Base-by-base conservation (phyloP, 768 basidiomycete genomes). In the Kwoniella pini region DNA sequence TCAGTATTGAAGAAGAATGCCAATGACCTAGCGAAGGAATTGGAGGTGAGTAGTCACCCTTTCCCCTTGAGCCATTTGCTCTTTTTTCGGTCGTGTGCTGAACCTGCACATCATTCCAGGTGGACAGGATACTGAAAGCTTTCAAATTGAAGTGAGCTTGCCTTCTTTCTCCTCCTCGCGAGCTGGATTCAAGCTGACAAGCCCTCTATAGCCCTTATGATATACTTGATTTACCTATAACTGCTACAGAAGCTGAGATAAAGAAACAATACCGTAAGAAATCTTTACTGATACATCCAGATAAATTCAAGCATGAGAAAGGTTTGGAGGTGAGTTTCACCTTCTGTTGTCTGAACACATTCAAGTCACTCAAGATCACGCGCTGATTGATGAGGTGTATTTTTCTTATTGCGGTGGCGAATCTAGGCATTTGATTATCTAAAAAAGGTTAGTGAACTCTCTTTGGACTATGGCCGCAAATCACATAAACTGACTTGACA, bases 91-190 rank as follows among this genome's bases (percentile, higher is more conserved):
- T 44, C 54, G 36, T 13, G 48, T 38, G 43, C 50, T 57, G 22
- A 57, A 12, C 12, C 19, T 24, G 0, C 9, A 49, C 33, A 12
- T 11, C 24, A 12, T 24, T 52, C 6, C 57, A 79, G 79, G 80
- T 81, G 26, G 91, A 95, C 58, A 86, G 96, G 24, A 91, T 99
- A 65, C 81, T 98, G 49, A 88, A 87, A 69, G 88, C 94, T 0
- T 98, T 99, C 85, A 98, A 92, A 79, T 84, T 98, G 70, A 99
- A 98, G 93, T 95, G 60, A 67, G 86, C 80, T 27, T 0, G 22
- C 22, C 15, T 12, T 51, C 28, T 13, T 17, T 38, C 13, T 38
- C 28, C 3, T 12, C 11, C 4, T 30, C 28, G 26, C 31, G 27
- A 33, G 30, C n/a, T 4, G 12, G 21, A 38, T 31, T 36, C 7